Conservation (phyloP, 495 filamentous ascomycete genomes). For the Immersiella caudata region DNA sequence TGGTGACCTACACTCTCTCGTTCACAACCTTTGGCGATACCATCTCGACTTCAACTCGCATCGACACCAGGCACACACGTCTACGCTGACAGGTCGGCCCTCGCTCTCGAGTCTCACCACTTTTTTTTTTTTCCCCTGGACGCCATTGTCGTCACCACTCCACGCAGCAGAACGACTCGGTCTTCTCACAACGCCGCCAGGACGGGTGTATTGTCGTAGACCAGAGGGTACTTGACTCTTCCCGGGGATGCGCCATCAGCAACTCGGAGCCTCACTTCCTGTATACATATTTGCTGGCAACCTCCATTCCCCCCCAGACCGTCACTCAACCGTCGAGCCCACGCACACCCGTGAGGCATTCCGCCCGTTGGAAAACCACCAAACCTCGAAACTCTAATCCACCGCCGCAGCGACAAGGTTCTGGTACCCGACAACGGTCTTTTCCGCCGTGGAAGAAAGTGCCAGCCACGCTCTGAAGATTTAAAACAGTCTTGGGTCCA, state of each 20-base stretch:
- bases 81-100: constrained; percentile 4
- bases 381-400: background rate
- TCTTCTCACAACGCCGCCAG: background rate
- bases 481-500: too few relatives aligned
- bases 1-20: constrained; percentile 9
- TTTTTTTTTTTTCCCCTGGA: too few relatives aligned
- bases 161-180: background rate
- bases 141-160: background rate
- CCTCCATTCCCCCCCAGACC: background rate
- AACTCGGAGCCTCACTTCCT: background rate
- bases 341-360: background rate
- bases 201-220: background rate
- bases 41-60: constrained; percentile 4
- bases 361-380: background rate
- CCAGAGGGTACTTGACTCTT: background rate
- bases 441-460: too few relatives aligned
- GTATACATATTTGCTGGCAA: background rate
- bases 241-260: background rate
- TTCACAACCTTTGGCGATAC: background rate
- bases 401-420: background rate
- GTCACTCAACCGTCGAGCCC: background rate
- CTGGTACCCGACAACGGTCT: background rate
- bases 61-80: background rate
- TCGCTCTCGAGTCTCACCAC: background rate
- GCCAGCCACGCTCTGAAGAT: too few relatives aligned